These are phyloP conservation scores for Alternaria incomplexa DNA, from an alignment of 2,329 filamentous ascomycete genomes.

Conservation along the genomic window DNA sequence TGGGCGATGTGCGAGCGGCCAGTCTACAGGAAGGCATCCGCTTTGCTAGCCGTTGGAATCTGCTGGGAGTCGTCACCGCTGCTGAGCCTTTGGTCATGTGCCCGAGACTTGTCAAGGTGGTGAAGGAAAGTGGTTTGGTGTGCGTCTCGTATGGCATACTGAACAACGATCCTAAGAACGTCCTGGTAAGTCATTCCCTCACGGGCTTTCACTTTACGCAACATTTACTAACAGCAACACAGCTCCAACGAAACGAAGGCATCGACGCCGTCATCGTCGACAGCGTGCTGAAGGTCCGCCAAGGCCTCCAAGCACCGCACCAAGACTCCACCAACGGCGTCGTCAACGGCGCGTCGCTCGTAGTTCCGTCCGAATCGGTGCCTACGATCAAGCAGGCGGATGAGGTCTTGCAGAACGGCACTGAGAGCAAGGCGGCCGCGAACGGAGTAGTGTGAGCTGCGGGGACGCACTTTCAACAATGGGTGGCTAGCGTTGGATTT, in stretches of 20 bases:
- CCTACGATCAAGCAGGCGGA: conserved; percentile 9
- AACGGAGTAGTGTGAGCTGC: neutral
- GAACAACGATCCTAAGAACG: conserved; percentile 87
- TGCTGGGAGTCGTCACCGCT: conserved; percentile 89
- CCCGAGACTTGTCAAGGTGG: conserved; percentile 85
- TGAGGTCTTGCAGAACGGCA: neutral
- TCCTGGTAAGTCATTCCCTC: conserved; percentile 68
- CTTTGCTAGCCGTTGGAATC: conserved; percentile 93
- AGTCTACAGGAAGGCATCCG: conserved; percentile 94
- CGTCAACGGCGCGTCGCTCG: conserved; percentile 2
- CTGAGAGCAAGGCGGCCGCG: neutral
- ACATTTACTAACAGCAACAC: conserved; percentile 20
- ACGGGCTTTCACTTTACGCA: fast-evolving
- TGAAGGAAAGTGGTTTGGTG: conserved; percentile 91
- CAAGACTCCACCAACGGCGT: conserved; percentile 8
- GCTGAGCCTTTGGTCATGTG: conserved; percentile 88
- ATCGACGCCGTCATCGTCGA: conserved; percentile 99
- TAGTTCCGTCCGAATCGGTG: conserved; percentile 8
- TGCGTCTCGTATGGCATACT: conserved; percentile 92
- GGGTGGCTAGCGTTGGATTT: conserved; percentile 2
- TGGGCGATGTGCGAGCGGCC: conserved; percentile 87
- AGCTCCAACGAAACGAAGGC: conserved; percentile 90
- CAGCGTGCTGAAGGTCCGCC: conserved; percentile 88
- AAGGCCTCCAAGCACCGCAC: conserved; percentile 72
- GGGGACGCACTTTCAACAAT: neutral